Percentiles rank a stretch among this genome's conserved stretches.
phyloP scores from a whole-genome alignment of 306 rosid species.

The Mucuna pruriens region DNA sequence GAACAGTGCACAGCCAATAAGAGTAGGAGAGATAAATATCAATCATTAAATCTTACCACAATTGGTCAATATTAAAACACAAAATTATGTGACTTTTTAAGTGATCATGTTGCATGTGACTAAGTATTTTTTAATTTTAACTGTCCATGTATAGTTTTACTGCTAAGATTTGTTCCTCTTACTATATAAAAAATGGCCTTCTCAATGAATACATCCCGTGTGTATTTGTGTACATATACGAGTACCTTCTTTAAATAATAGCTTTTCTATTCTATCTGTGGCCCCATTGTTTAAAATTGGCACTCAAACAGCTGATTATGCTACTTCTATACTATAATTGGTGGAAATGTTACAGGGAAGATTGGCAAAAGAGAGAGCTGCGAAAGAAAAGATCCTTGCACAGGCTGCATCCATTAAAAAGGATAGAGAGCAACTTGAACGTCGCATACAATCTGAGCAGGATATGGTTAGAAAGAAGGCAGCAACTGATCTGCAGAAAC shows the following conservation, averaged over 20 bases:
- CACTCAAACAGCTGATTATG: constrained; percentile 7
- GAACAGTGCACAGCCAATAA: not conserved
- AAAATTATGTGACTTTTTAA: not conserved
- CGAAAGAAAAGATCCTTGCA: constrained; percentile 53
- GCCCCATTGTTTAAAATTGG: constrained; percentile 31
- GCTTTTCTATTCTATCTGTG: constrained; percentile 10
- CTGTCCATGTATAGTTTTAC: not conserved
- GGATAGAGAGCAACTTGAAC: constrained; percentile 54
- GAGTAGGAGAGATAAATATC: not conserved
- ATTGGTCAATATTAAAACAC: not conserved
- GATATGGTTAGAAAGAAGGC: constrained; percentile 55
- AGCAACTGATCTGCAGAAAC: constrained; percentile 43
- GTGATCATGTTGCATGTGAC: not conserved
- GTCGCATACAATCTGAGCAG: constrained; percentile 49
- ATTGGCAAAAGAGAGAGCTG: constrained; percentile 52
- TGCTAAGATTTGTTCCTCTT: not conserved
- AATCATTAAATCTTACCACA: not conserved
- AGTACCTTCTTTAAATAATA: constrained; percentile 3
- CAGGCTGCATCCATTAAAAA: constrained; percentile 52
- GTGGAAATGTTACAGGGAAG: constrained; percentile 50
- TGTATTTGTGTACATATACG: not conserved
- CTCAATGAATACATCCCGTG: not conserved
- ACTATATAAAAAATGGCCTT: not conserved
- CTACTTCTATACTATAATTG: constrained; percentile 12
- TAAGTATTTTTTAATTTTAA: not conserved